These are phyloP conservation scores for Mycena belliarum DNA, from an alignment of 768 basidiomycete genomes.

Conservation along the genomic window DNA sequence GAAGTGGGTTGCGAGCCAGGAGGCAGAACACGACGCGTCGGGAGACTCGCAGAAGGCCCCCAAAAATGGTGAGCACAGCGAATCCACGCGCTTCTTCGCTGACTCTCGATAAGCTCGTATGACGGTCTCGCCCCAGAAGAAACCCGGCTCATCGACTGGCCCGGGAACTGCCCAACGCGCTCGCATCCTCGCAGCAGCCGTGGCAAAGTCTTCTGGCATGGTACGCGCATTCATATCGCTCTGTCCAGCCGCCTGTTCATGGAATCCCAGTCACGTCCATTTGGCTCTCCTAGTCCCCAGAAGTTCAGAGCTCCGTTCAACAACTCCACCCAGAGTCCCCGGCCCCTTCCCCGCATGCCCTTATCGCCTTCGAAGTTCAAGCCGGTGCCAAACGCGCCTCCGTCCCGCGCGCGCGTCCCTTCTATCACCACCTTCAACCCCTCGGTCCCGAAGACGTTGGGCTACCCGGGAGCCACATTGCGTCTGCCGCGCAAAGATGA, in stretches of 20 bases:
- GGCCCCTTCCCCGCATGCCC: slow-evolving; percentile 14
- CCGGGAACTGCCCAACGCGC: slow-evolving; percentile 55
- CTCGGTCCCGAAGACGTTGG: slow-evolving; percentile 56
- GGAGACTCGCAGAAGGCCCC: slow-evolving; percentile 46
- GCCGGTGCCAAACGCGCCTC: slow-evolving; percentile 27
- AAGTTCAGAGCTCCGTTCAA: slow-evolving; percentile 50
- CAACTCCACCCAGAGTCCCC: slow-evolving; percentile 30
- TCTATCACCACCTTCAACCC: slow-evolving; percentile 76
- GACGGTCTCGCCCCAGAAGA: slow-evolving; percentile 56
- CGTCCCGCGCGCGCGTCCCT: slow-evolving; percentile 45
- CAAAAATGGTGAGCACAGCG: slow-evolving; percentile 56
- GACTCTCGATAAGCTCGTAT: slow-evolving; percentile 39
- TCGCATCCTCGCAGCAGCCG: slow-evolving; percentile 38
- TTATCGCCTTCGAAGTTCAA: slow-evolving; percentile 43
- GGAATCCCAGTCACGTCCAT: slow-evolving; percentile 29
- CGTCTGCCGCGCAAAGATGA: slow-evolving; percentile 76
- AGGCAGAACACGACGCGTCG: slow-evolving; percentile 44
- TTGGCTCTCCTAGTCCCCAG: slow-evolving; percentile 43
- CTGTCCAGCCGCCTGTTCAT: neutral
- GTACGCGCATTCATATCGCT: slow-evolving; percentile 23
- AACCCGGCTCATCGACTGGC: slow-evolving; percentile 47
- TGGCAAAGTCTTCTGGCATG: slow-evolving; percentile 44
- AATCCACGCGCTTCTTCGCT: neutral
- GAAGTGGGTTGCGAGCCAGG: slow-evolving; percentile 74
- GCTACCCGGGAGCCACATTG: slow-evolving; percentile 51